Percentiles rank a stretch among this genome's conserved stretches.
Conservation (phyloP, 176 grass and related monocot species). For the Oryza glumipatula region DNA sequence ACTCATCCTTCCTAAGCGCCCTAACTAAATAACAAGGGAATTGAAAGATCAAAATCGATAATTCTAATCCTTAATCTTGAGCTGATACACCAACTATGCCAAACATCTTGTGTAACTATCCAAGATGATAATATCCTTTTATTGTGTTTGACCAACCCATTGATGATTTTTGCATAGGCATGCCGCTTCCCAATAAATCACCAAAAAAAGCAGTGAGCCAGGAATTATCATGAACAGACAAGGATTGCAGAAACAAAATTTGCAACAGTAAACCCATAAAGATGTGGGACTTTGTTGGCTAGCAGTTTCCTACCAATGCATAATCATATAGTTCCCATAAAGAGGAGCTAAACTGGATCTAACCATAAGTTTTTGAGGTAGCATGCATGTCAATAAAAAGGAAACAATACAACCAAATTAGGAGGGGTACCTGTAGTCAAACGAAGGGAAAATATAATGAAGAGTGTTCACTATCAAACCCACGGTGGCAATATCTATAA, state of each 20-base stretch:
- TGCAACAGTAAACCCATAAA: background rate
- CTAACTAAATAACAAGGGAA: background rate
- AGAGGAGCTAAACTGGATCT: background rate
- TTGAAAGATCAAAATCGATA: background rate
- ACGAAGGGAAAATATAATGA: constrained; percentile 78
- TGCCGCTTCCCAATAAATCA: background rate
- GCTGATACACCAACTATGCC: background rate
- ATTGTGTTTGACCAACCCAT: background rate
- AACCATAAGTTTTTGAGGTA: constrained; percentile 10
- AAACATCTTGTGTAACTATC: constrained; percentile 17
- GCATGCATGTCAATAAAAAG: background rate
- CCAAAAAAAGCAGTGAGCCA: background rate
- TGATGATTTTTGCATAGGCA: constrained; percentile 5
- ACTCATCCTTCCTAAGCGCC: background rate
- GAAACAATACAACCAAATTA: constrained; percentile 5
- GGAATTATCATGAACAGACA: background rate
- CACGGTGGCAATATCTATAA: constrained; percentile 89
- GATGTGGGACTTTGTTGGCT: background rate
- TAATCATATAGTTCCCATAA: background rate
- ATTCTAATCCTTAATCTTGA: constrained; percentile 7
- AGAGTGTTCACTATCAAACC: constrained; percentile 83
- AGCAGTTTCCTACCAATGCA: background rate
- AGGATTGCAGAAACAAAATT: background rate
- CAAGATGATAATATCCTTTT: constrained; percentile 24
- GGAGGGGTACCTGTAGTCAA: constrained; percentile 85